Base-by-base conservation (phyloP, 2,329 filamentous ascomycete species). In the Microdochium paspali region DNA sequence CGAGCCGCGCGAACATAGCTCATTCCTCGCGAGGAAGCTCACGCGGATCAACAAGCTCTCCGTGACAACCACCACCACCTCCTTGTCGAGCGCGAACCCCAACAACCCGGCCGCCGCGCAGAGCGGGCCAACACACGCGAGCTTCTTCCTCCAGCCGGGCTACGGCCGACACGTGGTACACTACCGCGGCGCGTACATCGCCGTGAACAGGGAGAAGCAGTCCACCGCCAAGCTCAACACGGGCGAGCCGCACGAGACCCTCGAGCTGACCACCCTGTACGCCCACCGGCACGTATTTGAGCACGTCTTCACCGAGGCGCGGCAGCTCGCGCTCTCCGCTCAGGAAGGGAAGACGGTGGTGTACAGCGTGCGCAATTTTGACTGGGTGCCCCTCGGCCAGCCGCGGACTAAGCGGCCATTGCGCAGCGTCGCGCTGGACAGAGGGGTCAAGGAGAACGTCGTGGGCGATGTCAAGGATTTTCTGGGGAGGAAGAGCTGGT, bases 291-390 rank as follows among this genome's bases (percentile, higher is more conserved):
- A 91, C 56, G 79, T 97, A 13, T 96, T 98, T 59, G 87, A 95
- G 62, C 81, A 89, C 21, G 80, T 98, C 13, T 96, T 98, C 58
- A 76, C 76, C 21, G 89, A 97, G 65, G 91, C 93, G 3, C 87
- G 95, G 60, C 73, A 78, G 18, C 75, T 96, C 50, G 90, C 90
- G 1, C 77, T 82, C 28, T 81, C 84, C 58, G 85, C 85, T 30
- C 84, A 89, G 47, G 88, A 97, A 64, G 93, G 93, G 23, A 96
- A 95, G 68, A 98, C 91, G 0, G 77, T 89, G 10, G 90, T 98
- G 47, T 96, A 93, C 65, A 90, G 87, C 23, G 85, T 87, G 21
- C 80, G 87, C 62, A 87, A 87, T 24, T 84, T 88, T 54, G 83
- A 89, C 53, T 98, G 93, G 93, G 75, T 82, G 50, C 80, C 79